Conservation (phyloP, 1,139 yeast genomes). For the Waltiozyma sp. region DNA sequence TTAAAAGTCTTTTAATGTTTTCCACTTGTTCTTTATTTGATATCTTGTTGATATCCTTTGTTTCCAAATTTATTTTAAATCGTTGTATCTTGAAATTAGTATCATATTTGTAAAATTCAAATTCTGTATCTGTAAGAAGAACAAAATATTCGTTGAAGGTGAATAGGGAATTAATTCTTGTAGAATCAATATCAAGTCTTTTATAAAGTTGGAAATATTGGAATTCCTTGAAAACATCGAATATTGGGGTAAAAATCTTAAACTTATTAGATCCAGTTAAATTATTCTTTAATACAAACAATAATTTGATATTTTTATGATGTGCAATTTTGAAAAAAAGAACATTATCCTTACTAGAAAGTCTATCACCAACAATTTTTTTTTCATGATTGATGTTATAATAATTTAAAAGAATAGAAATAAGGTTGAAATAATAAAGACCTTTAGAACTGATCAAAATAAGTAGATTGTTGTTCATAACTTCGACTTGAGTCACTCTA, state of each 20-base stretch:
- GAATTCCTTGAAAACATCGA: slow-evolving; percentile 38
- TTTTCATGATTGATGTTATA: slow-evolving; percentile 16
- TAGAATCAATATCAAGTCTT: slow-evolving; percentile 39
- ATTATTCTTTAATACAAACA: slow-evolving; percentile 15
- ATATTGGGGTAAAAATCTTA: slow-evolving; percentile 39
- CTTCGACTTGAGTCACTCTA: slow-evolving; percentile 51
- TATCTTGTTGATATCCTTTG: not conserved
- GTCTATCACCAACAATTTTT: slow-evolving; percentile 21
- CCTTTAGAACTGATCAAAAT: slow-evolving; percentile 49
- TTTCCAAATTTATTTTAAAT: slow-evolving; percentile 31
- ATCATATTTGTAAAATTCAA: slow-evolving; percentile 53
- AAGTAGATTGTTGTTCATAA: slow-evolving; percentile 47
- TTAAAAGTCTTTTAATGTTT: slow-evolving; percentile 20
- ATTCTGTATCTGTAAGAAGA: slow-evolving; percentile 54
- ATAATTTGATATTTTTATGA: slow-evolving; percentile 45
- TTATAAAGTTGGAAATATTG: slow-evolving; percentile 39
- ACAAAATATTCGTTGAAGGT: slow-evolving; percentile 49
- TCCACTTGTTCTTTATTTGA: slow-evolving; percentile 19
- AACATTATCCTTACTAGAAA: slow-evolving; percentile 28
- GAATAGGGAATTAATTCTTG: slow-evolving; percentile 41
- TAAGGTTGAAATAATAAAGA: slow-evolving; percentile 51
- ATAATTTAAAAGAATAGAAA: slow-evolving; percentile 19
- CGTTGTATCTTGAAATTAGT: slow-evolving; percentile 44
- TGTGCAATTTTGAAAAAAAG: slow-evolving; percentile 51
- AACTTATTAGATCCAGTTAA: slow-evolving; percentile 25